A percentile compares a stretch with the other conserved stretches of the same genome.
Conservation (phyloP, 441 rosid genomes). For the Melastoma candidum region DNA sequence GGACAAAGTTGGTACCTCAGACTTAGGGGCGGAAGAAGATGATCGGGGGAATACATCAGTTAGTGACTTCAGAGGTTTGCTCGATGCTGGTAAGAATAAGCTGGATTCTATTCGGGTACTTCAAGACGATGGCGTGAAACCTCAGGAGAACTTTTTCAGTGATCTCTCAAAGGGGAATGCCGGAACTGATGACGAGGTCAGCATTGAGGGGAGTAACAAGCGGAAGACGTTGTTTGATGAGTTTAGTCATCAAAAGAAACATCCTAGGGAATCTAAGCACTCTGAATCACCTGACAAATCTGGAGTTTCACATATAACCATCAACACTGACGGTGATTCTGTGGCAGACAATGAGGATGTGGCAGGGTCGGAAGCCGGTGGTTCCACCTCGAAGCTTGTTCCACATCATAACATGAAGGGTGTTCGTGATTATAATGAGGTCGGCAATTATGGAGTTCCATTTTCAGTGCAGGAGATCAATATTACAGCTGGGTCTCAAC, state of each 20-base stretch:
- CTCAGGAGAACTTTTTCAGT: slow-evolving; percentile 72
- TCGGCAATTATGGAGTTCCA: slow-evolving; percentile 44
- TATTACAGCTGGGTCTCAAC: slow-evolving; percentile 37
- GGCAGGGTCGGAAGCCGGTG: slow-evolving; percentile 87
- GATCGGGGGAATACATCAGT: slow-evolving; percentile 55
- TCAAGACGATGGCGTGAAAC: slow-evolving; percentile 53
- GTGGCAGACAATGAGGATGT: slow-evolving; percentile 91
- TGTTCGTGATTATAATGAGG: slow-evolving; percentile 12
- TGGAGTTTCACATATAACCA: slow-evolving; percentile 55
- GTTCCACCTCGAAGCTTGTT: slow-evolving; percentile 46
- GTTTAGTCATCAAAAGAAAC: slow-evolving; percentile 47
- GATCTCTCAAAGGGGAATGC: slow-evolving; percentile 50
- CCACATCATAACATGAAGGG: not conserved
- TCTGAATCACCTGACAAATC: slow-evolving; percentile 46
- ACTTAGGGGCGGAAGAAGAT: slow-evolving; percentile 41
- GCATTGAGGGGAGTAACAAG: slow-evolving; percentile 42
- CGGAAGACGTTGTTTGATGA: slow-evolving; percentile 54
- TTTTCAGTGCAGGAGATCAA: slow-evolving; percentile 45
- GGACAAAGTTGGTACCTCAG: slow-evolving; percentile 45
- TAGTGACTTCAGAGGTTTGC: slow-evolving; percentile 63
- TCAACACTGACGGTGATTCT: slow-evolving; percentile 69
- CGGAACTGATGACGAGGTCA: slow-evolving; percentile 45
- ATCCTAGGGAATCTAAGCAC: slow-evolving; percentile 42
- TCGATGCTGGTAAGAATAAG: slow-evolving; percentile 40
- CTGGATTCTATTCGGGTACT: slow-evolving; percentile 47